phyloP scores from a whole-genome alignment of 352 stramenopile genomes.

The Salisapilia sapeloensis region DNA sequence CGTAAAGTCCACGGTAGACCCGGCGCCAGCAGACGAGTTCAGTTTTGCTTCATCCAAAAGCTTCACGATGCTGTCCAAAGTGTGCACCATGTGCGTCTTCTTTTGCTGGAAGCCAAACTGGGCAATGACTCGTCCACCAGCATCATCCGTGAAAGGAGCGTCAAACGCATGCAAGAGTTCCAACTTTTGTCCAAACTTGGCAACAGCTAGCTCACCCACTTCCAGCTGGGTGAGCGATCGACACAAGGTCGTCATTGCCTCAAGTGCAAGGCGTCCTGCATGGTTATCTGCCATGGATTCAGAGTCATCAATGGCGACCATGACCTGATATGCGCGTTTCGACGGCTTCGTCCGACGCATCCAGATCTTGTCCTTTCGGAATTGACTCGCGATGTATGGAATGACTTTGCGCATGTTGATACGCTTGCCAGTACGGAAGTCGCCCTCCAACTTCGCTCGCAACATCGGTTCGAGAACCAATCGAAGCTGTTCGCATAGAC shows the following conservation, averaged over 20 bases:
- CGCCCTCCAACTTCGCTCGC: slow-evolving; percentile 92
- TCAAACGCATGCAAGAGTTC: slow-evolving; percentile 95
- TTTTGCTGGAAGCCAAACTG: slow-evolving; percentile 96
- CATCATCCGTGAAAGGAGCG: slow-evolving; percentile 93
- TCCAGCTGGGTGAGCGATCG: slow-evolving; percentile 96
- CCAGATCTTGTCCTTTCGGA: slow-evolving; percentile 99
- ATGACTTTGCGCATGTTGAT: slow-evolving; percentile 99
- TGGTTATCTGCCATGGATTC: slow-evolving; percentile 98
- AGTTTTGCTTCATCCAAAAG: slow-evolving; percentile 77
- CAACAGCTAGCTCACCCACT: slow-evolving; percentile 87
- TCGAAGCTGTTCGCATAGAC: slow-evolving; percentile 97
- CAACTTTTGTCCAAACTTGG: slow-evolving; percentile 94
- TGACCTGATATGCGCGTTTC: slow-evolving; percentile 97
- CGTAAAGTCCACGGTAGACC: slow-evolving; percentile 69
- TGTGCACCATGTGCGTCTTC: slow-evolving; percentile 93
- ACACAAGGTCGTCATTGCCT: slow-evolving; percentile 92
- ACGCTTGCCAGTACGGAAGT: slow-evolving; percentile 98
- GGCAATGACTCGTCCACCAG: slow-evolving; percentile 83
- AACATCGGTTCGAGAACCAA: slow-evolving; percentile 97
- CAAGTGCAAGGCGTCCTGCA: slow-evolving; percentile 88
- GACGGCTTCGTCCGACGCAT: slow-evolving; percentile 95
- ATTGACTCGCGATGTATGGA: slow-evolving; percentile 99
- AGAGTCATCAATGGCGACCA: slow-evolving; percentile 99
- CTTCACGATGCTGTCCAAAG: slow-evolving; percentile 85
- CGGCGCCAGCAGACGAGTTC: slow-evolving; percentile 24